Evolutionary conservation across 257 asterid genomes (phyloP).

Genomic region (Scutellaria barbata): DNA sequence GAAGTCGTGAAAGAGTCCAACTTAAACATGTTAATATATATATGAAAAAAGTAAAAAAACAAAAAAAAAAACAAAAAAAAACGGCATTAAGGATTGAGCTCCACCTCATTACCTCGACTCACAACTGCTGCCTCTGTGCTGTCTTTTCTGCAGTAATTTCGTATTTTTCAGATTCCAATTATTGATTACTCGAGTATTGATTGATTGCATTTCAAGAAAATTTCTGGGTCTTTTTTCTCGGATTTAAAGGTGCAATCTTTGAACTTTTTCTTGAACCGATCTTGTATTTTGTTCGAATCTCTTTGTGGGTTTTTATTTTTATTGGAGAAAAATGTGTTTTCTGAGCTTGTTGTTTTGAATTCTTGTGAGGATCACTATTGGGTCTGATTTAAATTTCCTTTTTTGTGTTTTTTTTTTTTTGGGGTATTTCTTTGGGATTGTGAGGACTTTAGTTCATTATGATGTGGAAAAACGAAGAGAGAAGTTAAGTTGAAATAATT

Average conservation of each 20-base stretch:
- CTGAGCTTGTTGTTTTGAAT: constrained; percentile 5
- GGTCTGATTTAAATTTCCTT: not conserved
- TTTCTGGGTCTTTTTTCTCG: constrained; percentile 34
- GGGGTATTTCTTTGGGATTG: constrained; percentile 5
- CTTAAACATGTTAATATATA: constrained; percentile 14
- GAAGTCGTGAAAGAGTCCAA: not conserved
- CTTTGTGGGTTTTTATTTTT: not conserved
- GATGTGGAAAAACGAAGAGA: constrained; percentile 2
- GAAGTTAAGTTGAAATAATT: not conserved
- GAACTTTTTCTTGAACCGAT: constrained; percentile 13
- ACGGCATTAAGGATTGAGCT: constrained; percentile 50
- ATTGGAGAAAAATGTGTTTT: not conserved
- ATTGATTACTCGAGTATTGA: constrained; percentile 40
- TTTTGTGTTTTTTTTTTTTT: constrained; percentile 19
- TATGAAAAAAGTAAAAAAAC: constrained; percentile 24
- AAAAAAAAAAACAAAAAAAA: no score
- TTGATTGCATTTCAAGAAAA: constrained; percentile 34
- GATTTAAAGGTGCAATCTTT: not conserved
- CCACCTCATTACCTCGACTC: constrained; percentile 46
- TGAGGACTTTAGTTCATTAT: constrained; percentile 13
- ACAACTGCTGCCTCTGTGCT: constrained; percentile 26
- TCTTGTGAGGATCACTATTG: constrained; percentile 25
- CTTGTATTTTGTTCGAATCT: constrained; percentile 20
- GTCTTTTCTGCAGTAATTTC: constrained; percentile 20
- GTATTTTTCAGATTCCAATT: constrained; percentile 37